phyloP scores from a whole-genome alignment of 2,329 filamentous ascomycete genomes.

The Eurotiales sp. region DNA sequence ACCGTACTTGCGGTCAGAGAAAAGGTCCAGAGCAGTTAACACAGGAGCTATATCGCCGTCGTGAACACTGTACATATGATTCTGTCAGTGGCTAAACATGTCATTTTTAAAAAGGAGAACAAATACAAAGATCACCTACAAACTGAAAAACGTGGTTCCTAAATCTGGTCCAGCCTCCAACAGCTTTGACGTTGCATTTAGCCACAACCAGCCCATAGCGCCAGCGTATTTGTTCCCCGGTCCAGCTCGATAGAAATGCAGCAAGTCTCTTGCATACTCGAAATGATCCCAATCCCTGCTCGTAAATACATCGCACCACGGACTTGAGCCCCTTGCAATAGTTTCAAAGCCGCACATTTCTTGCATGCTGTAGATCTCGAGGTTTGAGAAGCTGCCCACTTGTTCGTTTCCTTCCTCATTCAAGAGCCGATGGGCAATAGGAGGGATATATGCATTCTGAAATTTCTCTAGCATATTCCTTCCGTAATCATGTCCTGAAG shows the following conservation, averaged over 20 bases:
- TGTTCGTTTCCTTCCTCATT: slow-evolving; percentile 20
- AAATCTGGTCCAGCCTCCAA: slow-evolving; percentile 42
- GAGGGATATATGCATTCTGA: slow-evolving; percentile 45
- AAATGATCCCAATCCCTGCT: slow-evolving; percentile 52
- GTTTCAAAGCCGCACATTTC: slow-evolving; percentile 61
- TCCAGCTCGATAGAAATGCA: slow-evolving; percentile 58
- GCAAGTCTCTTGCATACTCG: slow-evolving; percentile 56
- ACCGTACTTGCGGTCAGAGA: slow-evolving; percentile 36
- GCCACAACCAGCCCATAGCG: slow-evolving; percentile 56
- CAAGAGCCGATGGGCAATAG: slow-evolving; percentile 44
- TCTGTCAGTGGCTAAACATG: neutral
- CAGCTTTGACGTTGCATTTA: slow-evolving; percentile 54
- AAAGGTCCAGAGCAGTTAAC: slow-evolving; percentile 50
- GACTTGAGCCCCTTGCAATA: slow-evolving; percentile 49
- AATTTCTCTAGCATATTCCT: slow-evolving; percentile 46
- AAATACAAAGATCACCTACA: slow-evolving; percentile 39
- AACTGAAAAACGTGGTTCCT: slow-evolving; percentile 55
- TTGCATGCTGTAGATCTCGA: slow-evolving; percentile 57
- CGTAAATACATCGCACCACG: slow-evolving; percentile 57
- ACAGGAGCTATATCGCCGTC: slow-evolving; percentile 58
- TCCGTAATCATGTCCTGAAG: slow-evolving; percentile 50
- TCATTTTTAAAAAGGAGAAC: neutral
- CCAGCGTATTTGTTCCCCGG: slow-evolving; percentile 53
- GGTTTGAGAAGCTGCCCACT: slow-evolving; percentile 42
- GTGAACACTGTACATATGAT: slow-evolving; percentile 42